phyloP scores from a whole-genome alignment of 106 monocot genomes.

The Xerophyta viscosa region DNA sequence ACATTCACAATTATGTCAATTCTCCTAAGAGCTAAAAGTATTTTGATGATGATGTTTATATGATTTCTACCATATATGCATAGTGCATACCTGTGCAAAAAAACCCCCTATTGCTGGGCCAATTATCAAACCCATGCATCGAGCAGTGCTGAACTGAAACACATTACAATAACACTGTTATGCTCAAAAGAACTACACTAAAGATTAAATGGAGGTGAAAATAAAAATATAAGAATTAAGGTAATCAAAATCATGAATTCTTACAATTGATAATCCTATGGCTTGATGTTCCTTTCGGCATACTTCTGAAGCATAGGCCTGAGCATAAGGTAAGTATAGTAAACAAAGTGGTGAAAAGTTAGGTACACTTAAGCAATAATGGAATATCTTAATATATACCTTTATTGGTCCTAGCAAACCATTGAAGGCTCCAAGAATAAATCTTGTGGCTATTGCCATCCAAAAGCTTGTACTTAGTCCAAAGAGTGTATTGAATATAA shows the following conservation, averaged over 20 bases:
- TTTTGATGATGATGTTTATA: not conserved
- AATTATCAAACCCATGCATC: constrained; percentile 58
- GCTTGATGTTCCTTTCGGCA: constrained; percentile 65
- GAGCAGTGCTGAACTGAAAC: constrained; percentile 49
- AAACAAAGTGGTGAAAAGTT: too few species aligned
- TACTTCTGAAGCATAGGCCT: constrained; percentile 82
- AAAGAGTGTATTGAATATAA: constrained; percentile 66
- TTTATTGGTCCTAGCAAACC: constrained; percentile 70
- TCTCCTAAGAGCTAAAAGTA: too few species aligned
- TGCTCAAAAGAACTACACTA: not conserved
- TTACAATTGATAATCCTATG: constrained; percentile 63
- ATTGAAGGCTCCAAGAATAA: constrained; percentile 55
- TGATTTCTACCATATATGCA: not conserved
- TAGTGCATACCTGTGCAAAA: constrained; percentile 49
- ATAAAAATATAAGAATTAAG: not conserved
- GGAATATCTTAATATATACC: too few species aligned
- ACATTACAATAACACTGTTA: too few species aligned
- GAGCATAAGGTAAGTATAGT: too few species aligned
- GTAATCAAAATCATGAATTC: not conserved
- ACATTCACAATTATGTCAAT: too few species aligned
- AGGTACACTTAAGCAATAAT: too few species aligned
- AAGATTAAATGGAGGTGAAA: not conserved
- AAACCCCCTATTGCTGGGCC: constrained; percentile 86
- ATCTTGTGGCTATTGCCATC: constrained; percentile 71
- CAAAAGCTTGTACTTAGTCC: constrained; percentile 64